Evolutionary conservation across 192 early-diverging fungal species (phyloP).

Genomic region (Linnemannia hyalina): DNA sequence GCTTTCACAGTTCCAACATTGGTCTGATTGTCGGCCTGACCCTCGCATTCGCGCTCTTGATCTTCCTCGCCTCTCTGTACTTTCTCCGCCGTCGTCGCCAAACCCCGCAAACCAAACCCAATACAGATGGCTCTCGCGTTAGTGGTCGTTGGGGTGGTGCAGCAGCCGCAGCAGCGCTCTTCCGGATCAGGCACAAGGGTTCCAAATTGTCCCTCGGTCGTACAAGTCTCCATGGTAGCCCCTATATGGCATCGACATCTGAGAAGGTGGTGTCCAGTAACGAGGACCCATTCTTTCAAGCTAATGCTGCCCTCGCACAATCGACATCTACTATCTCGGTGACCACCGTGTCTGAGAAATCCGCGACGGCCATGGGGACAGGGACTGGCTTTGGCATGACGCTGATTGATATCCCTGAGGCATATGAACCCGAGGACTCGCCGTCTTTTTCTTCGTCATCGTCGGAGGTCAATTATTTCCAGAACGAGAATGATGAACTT

Average conservation of each 20-base stretch:
- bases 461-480: constrained; percentile 2
- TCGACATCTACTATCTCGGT: not conserved
- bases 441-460: no score
- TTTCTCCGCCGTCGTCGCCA: not conserved
- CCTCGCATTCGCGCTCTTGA: not conserved
- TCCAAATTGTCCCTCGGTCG: constrained; percentile 6
- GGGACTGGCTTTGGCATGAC: not conserved
- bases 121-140: not conserved
- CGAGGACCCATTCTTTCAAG: not conserved
- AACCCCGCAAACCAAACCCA: not conserved
- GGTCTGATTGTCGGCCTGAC: constrained; percentile 20
- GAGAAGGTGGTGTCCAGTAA: not conserved
- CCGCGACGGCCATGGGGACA: not conserved
- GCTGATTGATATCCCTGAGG: not conserved
- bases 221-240: not conserved
- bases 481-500: constrained; percentile 8
- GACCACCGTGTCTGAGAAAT: not conserved
- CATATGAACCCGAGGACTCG: not conserved
- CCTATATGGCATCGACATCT: not conserved
- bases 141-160: constrained; percentile 2
- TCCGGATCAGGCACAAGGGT: constrained; percentile 7
- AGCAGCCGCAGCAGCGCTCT: not conserved
- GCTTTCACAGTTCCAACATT: not conserved
- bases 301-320: not conserved
- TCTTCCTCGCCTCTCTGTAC: not conserved